A percentile compares a stretch with the other conserved stretches of the same genome.
Evolutionary conservation across 495 filamentous ascomycete species (phyloP).

Genomic region (Hypoxylon lienhwacheense): DNA sequence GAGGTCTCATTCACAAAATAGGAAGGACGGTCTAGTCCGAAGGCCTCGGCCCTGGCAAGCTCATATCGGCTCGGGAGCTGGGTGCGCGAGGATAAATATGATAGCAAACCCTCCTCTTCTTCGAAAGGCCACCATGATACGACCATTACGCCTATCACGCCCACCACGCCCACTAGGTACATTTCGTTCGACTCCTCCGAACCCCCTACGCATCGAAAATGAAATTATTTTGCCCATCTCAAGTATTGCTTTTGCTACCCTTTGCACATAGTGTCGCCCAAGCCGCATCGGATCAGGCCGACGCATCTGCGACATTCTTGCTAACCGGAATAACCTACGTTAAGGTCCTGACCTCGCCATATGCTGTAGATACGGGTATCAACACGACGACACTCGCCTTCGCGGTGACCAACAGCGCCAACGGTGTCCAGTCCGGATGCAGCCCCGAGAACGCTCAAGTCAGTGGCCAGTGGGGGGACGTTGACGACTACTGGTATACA

Average conservation of each 20-base stretch:
- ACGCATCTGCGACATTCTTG: constrained; percentile 22
- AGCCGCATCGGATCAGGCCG: background rate
- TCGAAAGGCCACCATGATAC: no score
- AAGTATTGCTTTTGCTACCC: constrained; percentile 1
- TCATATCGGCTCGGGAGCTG: no score
- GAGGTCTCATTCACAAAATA: constrained; percentile 4
- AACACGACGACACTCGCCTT: constrained; percentile 33
- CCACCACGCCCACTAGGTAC: no score
- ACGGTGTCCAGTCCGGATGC: constrained; percentile 24
- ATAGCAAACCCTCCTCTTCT: no score
- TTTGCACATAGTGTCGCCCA: background rate
- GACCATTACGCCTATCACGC: no score
- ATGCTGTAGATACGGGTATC: background rate
- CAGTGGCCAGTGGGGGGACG: constrained; percentile 17
- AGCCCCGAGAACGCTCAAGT: constrained; percentile 5
- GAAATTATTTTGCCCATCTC: background rate
- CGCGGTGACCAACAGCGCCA: constrained; percentile 24
- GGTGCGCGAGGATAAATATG: no score
- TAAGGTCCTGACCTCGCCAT: constrained; percentile 4
- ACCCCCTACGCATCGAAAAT: background rate
- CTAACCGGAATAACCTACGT: constrained; percentile 11
- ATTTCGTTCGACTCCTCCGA: background rate
- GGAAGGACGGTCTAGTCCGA: no score
- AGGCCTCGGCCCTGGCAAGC: no score
- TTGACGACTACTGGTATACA: constrained; percentile 16